phyloP scores from a whole-genome alignment of 73 alveolate genomes.

The Paramecium sonneborni region DNA sequence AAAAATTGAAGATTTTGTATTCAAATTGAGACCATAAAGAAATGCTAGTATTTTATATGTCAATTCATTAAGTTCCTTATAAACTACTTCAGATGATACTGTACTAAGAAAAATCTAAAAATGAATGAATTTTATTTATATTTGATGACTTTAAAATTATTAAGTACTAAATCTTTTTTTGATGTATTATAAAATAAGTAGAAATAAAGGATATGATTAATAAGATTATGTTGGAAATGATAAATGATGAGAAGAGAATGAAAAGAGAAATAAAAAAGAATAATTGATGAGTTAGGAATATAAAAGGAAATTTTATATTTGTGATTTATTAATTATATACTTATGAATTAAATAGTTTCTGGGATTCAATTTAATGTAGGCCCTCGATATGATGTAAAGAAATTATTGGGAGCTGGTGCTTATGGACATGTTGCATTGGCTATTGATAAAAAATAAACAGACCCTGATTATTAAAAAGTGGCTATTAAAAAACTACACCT shows the following conservation, averaged over 20 bases:
- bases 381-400: conserved; percentile 54
- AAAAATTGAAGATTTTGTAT: conserved; percentile 15
- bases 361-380: conserved; percentile 63
- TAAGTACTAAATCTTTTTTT: no score
- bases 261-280: neutral
- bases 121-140: neutral
- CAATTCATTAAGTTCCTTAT: neutral
- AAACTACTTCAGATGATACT: neutral
- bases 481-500: conserved; percentile 92
- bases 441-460: conserved; percentile 74
- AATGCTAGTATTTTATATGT: neutral
- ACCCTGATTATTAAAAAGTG: conserved; percentile 74
- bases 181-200: no score
- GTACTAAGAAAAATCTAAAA: neutral
- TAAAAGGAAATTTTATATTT: neutral
- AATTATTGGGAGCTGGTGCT: conserved; percentile 85
- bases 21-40: conserved; percentile 33
- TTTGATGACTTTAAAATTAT: no score
- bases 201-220: neutral
- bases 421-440: conserved; percentile 94
- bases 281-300: neutral
- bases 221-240: no score
- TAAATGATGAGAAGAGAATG: neutral
- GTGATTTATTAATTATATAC: neutral
- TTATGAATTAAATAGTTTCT: conserved; percentile 3